Percentiles rank a stretch among this genome's conserved stretches.
These are phyloP conservation scores for Pistacia integerrima DNA, from an alignment of 345 rosid genomes.

Conservation along the genomic window DNA sequence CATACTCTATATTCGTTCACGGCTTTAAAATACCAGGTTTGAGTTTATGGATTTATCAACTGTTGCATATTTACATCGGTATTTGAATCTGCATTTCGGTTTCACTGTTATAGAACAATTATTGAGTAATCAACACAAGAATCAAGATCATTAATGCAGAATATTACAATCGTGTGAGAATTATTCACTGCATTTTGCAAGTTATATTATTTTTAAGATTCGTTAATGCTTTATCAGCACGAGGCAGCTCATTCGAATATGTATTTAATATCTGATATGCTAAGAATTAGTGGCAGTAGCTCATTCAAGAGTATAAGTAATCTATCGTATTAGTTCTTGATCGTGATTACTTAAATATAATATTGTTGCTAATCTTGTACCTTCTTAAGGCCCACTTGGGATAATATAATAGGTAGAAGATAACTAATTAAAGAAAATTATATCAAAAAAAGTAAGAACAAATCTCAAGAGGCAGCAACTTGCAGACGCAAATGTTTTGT, in stretches of 20 bases:
- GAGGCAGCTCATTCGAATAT: background rate
- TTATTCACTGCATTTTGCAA: constrained; percentile 14
- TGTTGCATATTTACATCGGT: too few relatives aligned
- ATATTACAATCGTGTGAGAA: constrained; percentile 3
- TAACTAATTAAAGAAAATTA: constrained; percentile 24
- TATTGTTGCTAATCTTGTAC: constrained; percentile 3
- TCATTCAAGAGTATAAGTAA: constrained; percentile 4
- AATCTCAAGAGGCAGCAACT: constrained; percentile 45
- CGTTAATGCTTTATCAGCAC: constrained; percentile 14
- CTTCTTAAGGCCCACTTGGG: constrained; percentile 24
- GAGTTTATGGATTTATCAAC: too few relatives aligned
- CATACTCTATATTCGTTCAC: too few relatives aligned
- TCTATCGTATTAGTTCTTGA: too few relatives aligned
- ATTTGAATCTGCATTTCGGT: too few relatives aligned
- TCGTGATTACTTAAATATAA: background rate
- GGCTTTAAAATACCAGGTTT: too few relatives aligned
- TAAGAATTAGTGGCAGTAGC: constrained; percentile 14
- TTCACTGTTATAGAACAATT: too few relatives aligned
- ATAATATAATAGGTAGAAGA: constrained; percentile 10
- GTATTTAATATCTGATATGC: background rate
- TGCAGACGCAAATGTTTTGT: constrained; percentile 35
- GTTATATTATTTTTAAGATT: background rate
- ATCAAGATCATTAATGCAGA: background rate
- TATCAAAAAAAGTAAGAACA: constrained; percentile 37
- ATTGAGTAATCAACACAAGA: background rate